phyloP scores from a whole-genome alignment of 2,329 filamentous ascomycete species.

The Arthrobotrys iridis region DNA sequence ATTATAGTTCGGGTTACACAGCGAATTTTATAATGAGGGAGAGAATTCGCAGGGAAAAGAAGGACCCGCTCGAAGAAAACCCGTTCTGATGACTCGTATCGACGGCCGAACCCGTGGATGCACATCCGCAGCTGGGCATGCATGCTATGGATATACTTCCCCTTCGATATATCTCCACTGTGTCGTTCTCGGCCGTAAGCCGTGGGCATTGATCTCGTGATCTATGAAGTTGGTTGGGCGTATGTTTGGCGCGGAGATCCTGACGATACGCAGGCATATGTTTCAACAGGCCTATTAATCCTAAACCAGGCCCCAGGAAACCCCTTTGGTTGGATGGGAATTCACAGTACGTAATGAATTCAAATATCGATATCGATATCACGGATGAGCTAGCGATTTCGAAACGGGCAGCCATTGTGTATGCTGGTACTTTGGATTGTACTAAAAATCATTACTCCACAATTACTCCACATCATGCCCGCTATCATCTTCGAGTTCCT shows the following conservation, averaged over 20 bases:
- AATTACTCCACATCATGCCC: conserved; percentile 30
- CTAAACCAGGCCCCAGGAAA: neutral
- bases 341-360: neutral
- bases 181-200: conserved; percentile 8
- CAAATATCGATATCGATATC: too few species aligned
- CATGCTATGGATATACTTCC: neutral
- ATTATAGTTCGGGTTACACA: conserved; percentile 51
- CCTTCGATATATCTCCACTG: neutral
- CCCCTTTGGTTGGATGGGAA: neutral
- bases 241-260: conserved; percentile 1
- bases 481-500: neutral
- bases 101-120: neutral
- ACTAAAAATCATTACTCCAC: conserved; percentile 22
- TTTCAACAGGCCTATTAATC: conserved; percentile 10
- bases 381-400: neutral
- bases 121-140: neutral
- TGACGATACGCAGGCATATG: neutral
- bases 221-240: conserved; percentile 4
- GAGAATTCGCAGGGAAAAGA: neutral
- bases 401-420: neutral
- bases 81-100: neutral
- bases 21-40: neutral
- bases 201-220: neutral
- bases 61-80: neutral
- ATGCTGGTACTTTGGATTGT: too few species aligned